Conservation (phyloP, 2,329 filamentous ascomycete genomes). For the Cytospora chrysosperma region DNA sequence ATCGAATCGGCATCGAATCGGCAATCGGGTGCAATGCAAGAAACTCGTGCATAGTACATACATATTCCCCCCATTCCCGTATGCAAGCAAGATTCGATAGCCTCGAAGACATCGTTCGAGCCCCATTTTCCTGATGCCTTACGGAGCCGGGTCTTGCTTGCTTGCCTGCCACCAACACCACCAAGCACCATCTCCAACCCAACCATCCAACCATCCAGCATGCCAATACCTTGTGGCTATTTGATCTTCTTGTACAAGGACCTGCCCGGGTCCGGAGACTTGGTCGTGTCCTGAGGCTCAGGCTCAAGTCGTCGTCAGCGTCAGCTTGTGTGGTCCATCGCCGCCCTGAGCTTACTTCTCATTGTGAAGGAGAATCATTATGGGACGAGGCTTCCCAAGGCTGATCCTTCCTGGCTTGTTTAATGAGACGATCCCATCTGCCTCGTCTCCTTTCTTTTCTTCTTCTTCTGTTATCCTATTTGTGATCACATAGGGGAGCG, state of each 20-base stretch:
- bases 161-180: not conserved
- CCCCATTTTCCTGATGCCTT: not conserved
- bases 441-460: not conserved
- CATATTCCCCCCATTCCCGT: too few relatives aligned
- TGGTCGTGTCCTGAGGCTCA: slow-evolving; percentile 9
- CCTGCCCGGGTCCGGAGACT: slow-evolving; percentile 1
- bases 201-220: too few relatives aligned
- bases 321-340: slow-evolving; percentile 6
- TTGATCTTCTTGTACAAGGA: not conserved
- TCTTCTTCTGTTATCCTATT: too few relatives aligned
- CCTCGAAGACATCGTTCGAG: not conserved
- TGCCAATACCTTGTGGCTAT: not conserved
- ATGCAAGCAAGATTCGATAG: not conserved
- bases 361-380: not conserved
- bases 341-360: not conserved
- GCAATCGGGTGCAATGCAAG: not conserved
- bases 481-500: too few relatives aligned
- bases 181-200: not conserved
- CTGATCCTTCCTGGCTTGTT: not conserved
- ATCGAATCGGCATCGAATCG: not conserved
- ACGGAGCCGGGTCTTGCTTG: not conserved
- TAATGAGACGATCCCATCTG: not conserved
- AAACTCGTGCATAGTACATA: not conserved
- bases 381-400: not conserved
- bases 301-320: slow-evolving; percentile 1